A percentile compares a stretch with the other conserved stretches of the same genome.
Evolutionary conservation across 345 rosid genomes (phyloP).

Genomic region (Luvunga scandens): DNA sequence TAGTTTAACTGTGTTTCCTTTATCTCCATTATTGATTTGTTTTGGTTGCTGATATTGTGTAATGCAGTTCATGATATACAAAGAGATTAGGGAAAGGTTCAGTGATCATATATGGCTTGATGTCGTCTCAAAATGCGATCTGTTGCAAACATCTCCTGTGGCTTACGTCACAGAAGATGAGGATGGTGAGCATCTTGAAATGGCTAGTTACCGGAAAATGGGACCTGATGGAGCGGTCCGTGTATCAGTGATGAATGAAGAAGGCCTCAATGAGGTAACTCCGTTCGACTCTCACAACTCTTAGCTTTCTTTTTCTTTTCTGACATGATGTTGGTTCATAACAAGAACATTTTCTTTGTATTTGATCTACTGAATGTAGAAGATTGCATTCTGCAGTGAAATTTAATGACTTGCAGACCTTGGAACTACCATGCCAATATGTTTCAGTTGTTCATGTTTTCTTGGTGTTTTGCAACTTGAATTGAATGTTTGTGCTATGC

Average conservation of each 20-base stretch:
- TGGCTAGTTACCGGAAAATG: slow-evolving; percentile 50
- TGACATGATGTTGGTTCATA: neutral
- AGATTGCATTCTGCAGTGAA: neutral
- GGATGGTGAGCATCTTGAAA: slow-evolving; percentile 43
- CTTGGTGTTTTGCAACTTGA: neutral
- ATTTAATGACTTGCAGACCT: neutral
- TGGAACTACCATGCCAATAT: neutral
- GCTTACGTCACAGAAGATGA: slow-evolving; percentile 55
- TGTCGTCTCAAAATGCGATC: slow-evolving; percentile 84
- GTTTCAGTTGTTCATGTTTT: neutral
- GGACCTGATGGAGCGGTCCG: slow-evolving; percentile 72
- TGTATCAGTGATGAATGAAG: slow-evolving; percentile 67
- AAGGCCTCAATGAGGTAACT: slow-evolving; percentile 67
- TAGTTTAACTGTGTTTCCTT: neutral
- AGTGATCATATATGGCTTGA: slow-evolving; percentile 75
- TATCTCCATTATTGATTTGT: neutral
- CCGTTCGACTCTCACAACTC: neutral
- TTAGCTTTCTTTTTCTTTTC: neutral
- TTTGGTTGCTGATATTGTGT: slow-evolving; percentile 6
- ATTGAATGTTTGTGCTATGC: slow-evolving; percentile 24
- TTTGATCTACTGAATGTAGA: neutral
- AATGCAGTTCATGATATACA: slow-evolving; percentile 73
- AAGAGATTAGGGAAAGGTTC: slow-evolving; percentile 75
- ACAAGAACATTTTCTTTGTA: neutral
- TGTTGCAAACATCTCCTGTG: slow-evolving; percentile 58